phyloP scores from a whole-genome alignment of 1,139 yeast genomes.

The Taphrina sp. region DNA sequence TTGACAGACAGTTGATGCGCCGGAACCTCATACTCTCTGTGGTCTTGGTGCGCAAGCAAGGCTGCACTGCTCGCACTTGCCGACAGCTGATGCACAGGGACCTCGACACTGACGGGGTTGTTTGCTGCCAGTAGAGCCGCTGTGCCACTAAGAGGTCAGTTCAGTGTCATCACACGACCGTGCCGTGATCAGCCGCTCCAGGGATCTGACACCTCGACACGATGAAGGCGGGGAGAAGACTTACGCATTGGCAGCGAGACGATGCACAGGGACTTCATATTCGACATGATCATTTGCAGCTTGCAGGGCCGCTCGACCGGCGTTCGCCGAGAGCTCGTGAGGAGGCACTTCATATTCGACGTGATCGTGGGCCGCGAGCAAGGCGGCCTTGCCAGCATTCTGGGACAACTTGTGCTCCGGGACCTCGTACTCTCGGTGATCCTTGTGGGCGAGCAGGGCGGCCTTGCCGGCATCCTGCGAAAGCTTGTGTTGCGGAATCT shows the following conservation, averaged over 20 bases:
- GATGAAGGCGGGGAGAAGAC: background rate
- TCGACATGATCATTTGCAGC: constrained; percentile 19
- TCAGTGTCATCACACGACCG: too few species aligned
- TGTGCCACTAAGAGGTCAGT: constrained; percentile 23
- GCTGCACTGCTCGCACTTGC: constrained; percentile 24
- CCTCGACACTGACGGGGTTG: constrained; percentile 13
- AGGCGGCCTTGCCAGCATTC: constrained; percentile 27
- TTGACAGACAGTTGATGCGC: constrained; percentile 23
- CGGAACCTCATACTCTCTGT: constrained; percentile 16
- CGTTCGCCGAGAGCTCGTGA: constrained; percentile 25
- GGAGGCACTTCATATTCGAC: constrained; percentile 24
- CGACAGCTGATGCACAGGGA: constrained; percentile 24
- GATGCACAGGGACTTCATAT: constrained; percentile 26
- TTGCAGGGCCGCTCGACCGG: constrained; percentile 24
- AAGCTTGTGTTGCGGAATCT: constrained; percentile 13
- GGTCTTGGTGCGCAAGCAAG: constrained; percentile 24
- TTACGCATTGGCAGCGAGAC: constrained; percentile 27
- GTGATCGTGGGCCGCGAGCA: constrained; percentile 20
- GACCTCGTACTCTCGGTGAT: constrained; percentile 23
- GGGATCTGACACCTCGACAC: too few species aligned
- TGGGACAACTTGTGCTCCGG: constrained; percentile 22
- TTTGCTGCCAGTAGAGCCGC: constrained; percentile 24
- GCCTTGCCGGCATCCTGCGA: constrained; percentile 28
- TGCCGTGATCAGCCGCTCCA: too few species aligned
- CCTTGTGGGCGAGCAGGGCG: constrained; percentile 23